Conservation (phyloP, 1,284 basidiomycete species). For the Phenoliferia sp. region DNA sequence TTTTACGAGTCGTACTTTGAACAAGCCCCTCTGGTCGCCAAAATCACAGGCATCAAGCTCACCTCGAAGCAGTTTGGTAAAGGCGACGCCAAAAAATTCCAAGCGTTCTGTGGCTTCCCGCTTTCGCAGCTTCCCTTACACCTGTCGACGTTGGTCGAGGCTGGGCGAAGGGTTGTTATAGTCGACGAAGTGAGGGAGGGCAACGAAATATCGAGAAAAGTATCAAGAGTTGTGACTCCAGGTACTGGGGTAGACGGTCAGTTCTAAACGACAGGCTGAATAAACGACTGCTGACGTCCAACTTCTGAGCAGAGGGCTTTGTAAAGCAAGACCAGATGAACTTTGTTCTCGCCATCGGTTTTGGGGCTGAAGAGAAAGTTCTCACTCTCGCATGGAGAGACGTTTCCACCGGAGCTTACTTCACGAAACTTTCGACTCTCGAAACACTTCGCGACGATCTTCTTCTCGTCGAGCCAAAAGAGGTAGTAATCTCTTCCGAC, state of each 20-base stretch:
- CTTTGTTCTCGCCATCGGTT: constrained; percentile 70
- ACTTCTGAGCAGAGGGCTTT: no score
- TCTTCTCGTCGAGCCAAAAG: constrained; percentile 72
- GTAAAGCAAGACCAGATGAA: constrained; percentile 79
- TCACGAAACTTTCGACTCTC: constrained; percentile 58
- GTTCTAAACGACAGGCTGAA: constrained; percentile 66
- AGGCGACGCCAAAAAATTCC: constrained; percentile 49
- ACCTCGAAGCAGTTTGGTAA: constrained; percentile 62
- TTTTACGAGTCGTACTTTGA: constrained; percentile 98
- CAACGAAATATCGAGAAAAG: constrained; percentile 38
- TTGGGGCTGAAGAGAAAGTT: constrained; percentile 18
- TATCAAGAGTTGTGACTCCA: constrained; percentile 80
- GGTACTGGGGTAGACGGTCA: constrained; percentile 49
- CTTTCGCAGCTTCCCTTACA: constrained; percentile 77
- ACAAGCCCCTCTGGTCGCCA: constrained; percentile 73
- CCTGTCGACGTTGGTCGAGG: constrained; percentile 74
- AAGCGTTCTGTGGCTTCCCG: constrained; percentile 83
- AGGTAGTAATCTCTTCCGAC: constrained; percentile 60
- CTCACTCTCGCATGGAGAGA: constrained; percentile 84
- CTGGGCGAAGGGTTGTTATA: constrained; percentile 77
- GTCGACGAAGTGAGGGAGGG: constrained; percentile 76
- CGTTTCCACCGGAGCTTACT: constrained; percentile 91
- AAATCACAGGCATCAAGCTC: constrained; percentile 72
- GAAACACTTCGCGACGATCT: constrained; percentile 71
- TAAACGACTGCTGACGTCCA: no score